Evolutionary conservation across 2,329 filamentous ascomycete species (phyloP).

Genomic region (Aspergillaceae sp.): DNA sequence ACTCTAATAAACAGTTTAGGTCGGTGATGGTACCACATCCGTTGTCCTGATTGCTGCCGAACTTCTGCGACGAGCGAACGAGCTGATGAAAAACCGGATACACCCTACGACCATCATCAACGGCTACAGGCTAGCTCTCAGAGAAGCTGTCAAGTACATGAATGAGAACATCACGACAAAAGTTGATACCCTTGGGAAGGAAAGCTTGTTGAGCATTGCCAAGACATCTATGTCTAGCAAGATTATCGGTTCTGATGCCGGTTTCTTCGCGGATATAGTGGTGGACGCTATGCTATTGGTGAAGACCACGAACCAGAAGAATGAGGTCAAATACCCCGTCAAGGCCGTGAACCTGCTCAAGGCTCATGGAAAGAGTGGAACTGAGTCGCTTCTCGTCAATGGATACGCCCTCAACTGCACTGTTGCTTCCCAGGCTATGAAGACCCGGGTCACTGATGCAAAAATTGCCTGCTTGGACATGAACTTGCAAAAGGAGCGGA

Average conservation of each 20-base stretch:
- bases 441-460: constrained; percentile 79
- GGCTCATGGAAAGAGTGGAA: constrained; percentile 86
- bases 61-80: constrained; percentile 85
- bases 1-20: constrained; percentile 33
- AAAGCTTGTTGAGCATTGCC: constrained; percentile 87
- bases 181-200: constrained; percentile 81
- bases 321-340: constrained; percentile 91
- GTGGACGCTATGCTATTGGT: constrained; percentile 94
- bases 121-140: constrained; percentile 86
- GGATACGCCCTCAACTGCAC: constrained; percentile 98
- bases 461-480: constrained; percentile 97
- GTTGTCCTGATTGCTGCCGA: constrained; percentile 96
- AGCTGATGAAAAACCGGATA: constrained; percentile 99
- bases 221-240: constrained; percentile 99
- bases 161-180: constrained; percentile 96
- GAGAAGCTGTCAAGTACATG: constrained; percentile 98
- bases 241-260: constrained; percentile 90
- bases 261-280: constrained; percentile 96
- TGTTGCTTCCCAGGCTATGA: constrained; percentile 96
- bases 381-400: constrained; percentile 84
- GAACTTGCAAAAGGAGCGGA: constrained; percentile 97
- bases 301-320: constrained; percentile 83
- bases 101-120: constrained; percentile 99
- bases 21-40: constrained; percentile 95
- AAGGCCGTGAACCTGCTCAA: constrained; percentile 99